Conservation (phyloP, 768 basidiomycete species). For the Coprinopsis marcescibilis region DNA sequence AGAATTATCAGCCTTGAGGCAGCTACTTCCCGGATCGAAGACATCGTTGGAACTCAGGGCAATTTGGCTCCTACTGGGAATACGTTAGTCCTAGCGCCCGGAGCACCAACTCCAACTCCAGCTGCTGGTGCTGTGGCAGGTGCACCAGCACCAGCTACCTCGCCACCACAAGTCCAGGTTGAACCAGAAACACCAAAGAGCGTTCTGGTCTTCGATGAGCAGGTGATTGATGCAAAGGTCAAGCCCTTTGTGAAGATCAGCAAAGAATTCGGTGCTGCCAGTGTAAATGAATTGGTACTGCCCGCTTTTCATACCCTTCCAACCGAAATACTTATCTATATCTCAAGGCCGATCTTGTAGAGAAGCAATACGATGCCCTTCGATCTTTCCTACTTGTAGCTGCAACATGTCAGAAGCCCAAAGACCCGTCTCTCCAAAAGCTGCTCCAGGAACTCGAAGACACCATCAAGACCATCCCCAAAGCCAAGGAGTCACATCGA, state of each 20-base stretch:
- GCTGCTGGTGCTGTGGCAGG: constrained; percentile 20
- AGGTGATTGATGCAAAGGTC: constrained; percentile 67
- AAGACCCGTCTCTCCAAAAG: constrained; percentile 47
- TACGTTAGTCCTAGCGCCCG: constrained; percentile 3
- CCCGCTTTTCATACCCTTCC: no score
- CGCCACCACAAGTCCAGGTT: constrained; percentile 26
- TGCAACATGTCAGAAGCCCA: constrained; percentile 75
- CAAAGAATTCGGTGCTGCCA: constrained; percentile 58
- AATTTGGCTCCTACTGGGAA: constrained; percentile 11
- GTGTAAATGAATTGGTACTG: constrained; percentile 74
- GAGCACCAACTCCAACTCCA: constrained; percentile 8
- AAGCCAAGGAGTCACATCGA: constrained; percentile 75
- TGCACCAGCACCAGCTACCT: constrained; percentile 24
- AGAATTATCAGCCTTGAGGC: constrained; percentile 73
- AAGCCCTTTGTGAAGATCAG: constrained; percentile 72
- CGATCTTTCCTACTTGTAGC: constrained; percentile 64
- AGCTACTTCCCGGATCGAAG: constrained; percentile 90
- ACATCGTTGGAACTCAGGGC: constrained; percentile 56
- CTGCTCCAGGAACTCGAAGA: constrained; percentile 65
- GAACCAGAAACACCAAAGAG: constrained; percentile 43
- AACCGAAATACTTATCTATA: constrained; percentile 4
- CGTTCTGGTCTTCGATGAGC: constrained; percentile 69
- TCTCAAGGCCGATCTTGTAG: constrained; percentile 59
- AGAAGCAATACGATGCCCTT: constrained; percentile 61
- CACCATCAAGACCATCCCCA: constrained; percentile 70